These are phyloP conservation scores for Ilex paraguariensis DNA, from an alignment of 305 asterid species.

Conservation along the genomic window DNA sequence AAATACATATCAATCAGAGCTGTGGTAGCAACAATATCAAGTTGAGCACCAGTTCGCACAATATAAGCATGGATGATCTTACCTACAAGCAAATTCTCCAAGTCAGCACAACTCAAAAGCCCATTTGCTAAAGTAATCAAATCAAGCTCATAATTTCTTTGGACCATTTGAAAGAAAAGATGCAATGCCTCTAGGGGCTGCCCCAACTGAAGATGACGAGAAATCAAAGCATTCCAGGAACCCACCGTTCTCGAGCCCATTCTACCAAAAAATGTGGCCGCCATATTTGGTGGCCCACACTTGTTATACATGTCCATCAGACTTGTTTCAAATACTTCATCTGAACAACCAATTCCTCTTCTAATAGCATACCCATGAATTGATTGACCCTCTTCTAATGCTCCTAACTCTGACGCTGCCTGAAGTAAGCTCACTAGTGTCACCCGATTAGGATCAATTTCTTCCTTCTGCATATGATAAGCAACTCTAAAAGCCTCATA, in stretches of 20 bases:
- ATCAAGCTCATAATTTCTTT: slow-evolving; percentile 28
- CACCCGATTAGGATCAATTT: slow-evolving; percentile 52
- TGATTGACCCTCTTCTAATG: slow-evolving; percentile 35
- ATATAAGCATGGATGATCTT: slow-evolving; percentile 43
- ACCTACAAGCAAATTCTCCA: slow-evolving; percentile 35
- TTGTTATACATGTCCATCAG: slow-evolving; percentile 47
- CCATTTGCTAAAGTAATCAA: slow-evolving; percentile 48
- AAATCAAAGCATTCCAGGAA: slow-evolving; percentile 45
- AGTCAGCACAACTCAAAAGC: slow-evolving; percentile 38
- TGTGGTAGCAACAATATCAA: slow-evolving; percentile 45
- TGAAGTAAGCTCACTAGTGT: slow-evolving; percentile 54
- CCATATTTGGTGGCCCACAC: slow-evolving; percentile 37
- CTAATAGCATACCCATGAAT: slow-evolving; percentile 58
- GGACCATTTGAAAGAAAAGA: slow-evolving; percentile 34
- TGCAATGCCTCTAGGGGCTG: slow-evolving; percentile 29
- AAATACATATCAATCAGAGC: slow-evolving; percentile 48
- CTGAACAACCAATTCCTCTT: slow-evolving; percentile 34
- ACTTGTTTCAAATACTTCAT: slow-evolving; percentile 50
- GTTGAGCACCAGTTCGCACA: slow-evolving; percentile 27
- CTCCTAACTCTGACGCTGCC: slow-evolving; percentile 33
- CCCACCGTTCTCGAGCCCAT: slow-evolving; percentile 29
- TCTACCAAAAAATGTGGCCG: slow-evolving; percentile 21
- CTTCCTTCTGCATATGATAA: slow-evolving; percentile 39
- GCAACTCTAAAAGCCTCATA: slow-evolving; percentile 33
- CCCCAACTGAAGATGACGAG: slow-evolving; percentile 41